Evolutionary conservation across 371 early-diverging fungal species (phyloP).

Genomic region (Rhizopus arrhizus): DNA sequence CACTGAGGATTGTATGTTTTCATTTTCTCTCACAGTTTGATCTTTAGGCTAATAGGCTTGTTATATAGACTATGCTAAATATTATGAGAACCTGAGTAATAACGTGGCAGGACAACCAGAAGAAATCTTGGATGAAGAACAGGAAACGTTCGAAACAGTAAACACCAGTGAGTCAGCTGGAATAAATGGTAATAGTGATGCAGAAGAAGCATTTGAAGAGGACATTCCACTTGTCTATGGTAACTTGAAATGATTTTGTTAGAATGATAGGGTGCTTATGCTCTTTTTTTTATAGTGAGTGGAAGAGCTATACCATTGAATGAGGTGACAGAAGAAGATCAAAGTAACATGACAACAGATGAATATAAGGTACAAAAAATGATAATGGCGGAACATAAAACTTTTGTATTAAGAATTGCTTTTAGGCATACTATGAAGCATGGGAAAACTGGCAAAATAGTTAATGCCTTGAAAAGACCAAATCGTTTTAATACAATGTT

Average conservation of each 20-base stretch:
- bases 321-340: conserved; percentile 62
- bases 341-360: conserved; percentile 60
- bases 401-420: neutral
- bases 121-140: conserved; percentile 1
- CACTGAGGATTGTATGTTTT: conserved; percentile 50
- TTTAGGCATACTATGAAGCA: conserved; percentile 54
- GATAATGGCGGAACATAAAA: neutral
- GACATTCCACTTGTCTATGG: conserved; percentile 50
- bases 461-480: neutral
- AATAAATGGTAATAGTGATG: neutral
- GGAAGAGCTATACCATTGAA: conserved; percentile 57
- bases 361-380: conserved; percentile 51
- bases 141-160: conserved; percentile 32
- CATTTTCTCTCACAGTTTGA: neutral
- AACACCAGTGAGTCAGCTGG: conserved; percentile 30
- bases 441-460: conserved; percentile 51
- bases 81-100: conserved; percentile 44
- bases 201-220: conserved; percentile 36
- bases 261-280: neutral
- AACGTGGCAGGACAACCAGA: conserved; percentile 4
- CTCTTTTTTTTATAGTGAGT: conserved; percentile 30
- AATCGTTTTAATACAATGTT: too few species aligned
- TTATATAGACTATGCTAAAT: conserved; percentile 45
- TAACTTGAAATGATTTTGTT: conserved; percentile 19
- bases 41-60: too few species aligned